Evolutionary conservation across 306 rosid genomes (phyloP).

Genomic region (Prunus padus): DNA sequence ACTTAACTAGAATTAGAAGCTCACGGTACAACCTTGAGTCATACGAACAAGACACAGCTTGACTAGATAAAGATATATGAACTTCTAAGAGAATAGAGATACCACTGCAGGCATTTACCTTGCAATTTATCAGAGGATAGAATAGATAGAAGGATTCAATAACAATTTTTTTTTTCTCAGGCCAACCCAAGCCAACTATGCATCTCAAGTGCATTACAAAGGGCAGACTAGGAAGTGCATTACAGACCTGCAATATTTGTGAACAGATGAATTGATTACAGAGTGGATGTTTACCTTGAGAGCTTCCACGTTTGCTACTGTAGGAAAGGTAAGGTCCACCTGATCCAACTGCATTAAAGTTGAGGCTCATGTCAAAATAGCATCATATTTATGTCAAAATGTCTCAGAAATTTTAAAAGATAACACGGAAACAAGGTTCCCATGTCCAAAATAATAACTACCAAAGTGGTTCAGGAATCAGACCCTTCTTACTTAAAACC

Average conservation of each 20-base stretch:
- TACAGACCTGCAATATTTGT: background rate
- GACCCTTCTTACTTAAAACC: slow-evolving; percentile 12
- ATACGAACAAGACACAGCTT: background rate
- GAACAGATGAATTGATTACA: slow-evolving; percentile 7
- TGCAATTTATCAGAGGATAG: background rate
- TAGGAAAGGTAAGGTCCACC: slow-evolving; percentile 58
- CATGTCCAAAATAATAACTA: slow-evolving; percentile 13
- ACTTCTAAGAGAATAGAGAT: background rate
- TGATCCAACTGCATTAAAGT: slow-evolving; percentile 52
- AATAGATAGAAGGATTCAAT: background rate
- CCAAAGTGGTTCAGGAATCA: slow-evolving; percentile 14
- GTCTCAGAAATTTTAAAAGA: slow-evolving; percentile 17
- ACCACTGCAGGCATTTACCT: slow-evolving; percentile 1
- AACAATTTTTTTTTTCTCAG: background rate
- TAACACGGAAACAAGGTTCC: slow-evolving; percentile 11
- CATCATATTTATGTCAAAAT: background rate
- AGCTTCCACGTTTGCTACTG: slow-evolving; percentile 43
- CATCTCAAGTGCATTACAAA: slow-evolving; percentile 3
- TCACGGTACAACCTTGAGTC: background rate
- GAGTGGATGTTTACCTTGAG: slow-evolving; percentile 45
- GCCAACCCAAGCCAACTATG: background rate
- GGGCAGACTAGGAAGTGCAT: background rate
- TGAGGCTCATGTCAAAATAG: slow-evolving; percentile 17
- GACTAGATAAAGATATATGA: background rate
- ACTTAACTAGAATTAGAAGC: background rate